Evolutionary conservation across 768 basidiomycete genomes (phyloP), one percentile per base, ranked within the genome.

Genomic region (Amylocystis lapponica): DNA sequence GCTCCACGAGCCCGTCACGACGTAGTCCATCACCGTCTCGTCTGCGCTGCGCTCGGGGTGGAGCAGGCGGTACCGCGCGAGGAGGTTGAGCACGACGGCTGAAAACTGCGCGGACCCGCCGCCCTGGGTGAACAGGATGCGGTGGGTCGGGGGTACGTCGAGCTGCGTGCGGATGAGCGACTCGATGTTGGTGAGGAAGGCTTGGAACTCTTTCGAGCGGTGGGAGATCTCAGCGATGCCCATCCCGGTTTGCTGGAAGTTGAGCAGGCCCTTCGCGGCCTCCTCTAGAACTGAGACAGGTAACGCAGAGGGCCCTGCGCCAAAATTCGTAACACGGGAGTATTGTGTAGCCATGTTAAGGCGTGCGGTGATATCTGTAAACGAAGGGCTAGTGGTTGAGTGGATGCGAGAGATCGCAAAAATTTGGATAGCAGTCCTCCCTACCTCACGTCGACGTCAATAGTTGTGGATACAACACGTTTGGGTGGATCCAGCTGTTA

Each of bases 151-250:
- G 8, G 96, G 95, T 26, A 99, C 81, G 13, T 74, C 65, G 46
- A 98, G 83, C 55, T 93, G 83, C 12, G 66, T 67, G 45, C 91
- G 80, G 48, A 92, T 78, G 57, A 79, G 77, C 27, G 67, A 61
- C 64, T 84, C 79, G 56, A 84, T 69, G 38, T 70, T 61, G 43
- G 70, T 66, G 50, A 94, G 63, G 64, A 83, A 85, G 17, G 74
- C 70, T 40, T 74, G 73, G 63, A 98, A 98, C 50, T 93, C 86
- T 55, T 87, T 80, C 30, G 92, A 92, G 52, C 96, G 86, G 64
- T 99, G 96, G 1, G 92, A 95, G 60, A 98, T 79, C 65, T 99
- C 96, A 32, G 91, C 87, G 60, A 99, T 81, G 33, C 96, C 96
- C 48, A 98, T 94, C 21, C 96, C 96, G 2, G 89, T 94, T 36